A percentile compares a stretch with the other conserved stretches of the same genome.
phyloP scores from a whole-genome alignment of 306 rosid species.

The Ormosia emarginata region DNA sequence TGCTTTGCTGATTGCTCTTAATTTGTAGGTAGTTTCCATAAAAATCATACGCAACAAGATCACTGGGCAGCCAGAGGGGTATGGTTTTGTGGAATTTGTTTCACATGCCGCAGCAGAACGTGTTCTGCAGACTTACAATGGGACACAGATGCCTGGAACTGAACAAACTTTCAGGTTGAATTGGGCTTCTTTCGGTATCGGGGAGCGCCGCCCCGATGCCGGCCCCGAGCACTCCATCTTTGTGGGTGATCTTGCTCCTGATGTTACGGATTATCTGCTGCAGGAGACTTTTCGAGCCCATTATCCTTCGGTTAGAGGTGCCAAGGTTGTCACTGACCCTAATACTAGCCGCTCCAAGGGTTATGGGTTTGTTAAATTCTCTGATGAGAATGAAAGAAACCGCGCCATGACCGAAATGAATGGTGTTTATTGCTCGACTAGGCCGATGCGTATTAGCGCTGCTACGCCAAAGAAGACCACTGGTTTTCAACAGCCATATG shows the following conservation, averaged over 20 bases:
- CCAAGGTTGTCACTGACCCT: constrained; percentile 87
- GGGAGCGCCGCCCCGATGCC: constrained; percentile 78
- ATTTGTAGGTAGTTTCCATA: constrained; percentile 38
- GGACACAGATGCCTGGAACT: constrained; percentile 80
- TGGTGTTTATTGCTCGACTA: constrained; percentile 84
- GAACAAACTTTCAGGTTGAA: constrained; percentile 79
- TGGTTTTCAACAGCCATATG: constrained; percentile 56
- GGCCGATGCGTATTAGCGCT: constrained; percentile 93
- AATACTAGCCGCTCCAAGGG: constrained; percentile 84
- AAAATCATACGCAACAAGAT: constrained; percentile 84
- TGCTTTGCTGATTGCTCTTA: too few relatives aligned
- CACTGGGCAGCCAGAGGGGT: constrained; percentile 88
- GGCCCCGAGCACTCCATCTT: constrained; percentile 90
- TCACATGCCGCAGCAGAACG: constrained; percentile 85
- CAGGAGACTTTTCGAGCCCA: constrained; percentile 75
- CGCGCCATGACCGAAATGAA: constrained; percentile 92
- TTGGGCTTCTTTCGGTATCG: constrained; percentile 94
- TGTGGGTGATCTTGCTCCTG: constrained; percentile 92
- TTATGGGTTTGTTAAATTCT: constrained; percentile 85
- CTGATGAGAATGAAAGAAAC: constrained; percentile 79
- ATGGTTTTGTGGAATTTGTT: constrained; percentile 86
- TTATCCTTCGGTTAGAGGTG: constrained; percentile 82
- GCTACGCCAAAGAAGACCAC: constrained; percentile 84
- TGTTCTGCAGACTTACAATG: constrained; percentile 72
- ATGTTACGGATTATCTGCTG: constrained; percentile 75